Evolutionary conservation across 306 rosid species (phyloP), one percentile per base, ranked within the genome.

Genomic region (Vigna angularis): DNA sequence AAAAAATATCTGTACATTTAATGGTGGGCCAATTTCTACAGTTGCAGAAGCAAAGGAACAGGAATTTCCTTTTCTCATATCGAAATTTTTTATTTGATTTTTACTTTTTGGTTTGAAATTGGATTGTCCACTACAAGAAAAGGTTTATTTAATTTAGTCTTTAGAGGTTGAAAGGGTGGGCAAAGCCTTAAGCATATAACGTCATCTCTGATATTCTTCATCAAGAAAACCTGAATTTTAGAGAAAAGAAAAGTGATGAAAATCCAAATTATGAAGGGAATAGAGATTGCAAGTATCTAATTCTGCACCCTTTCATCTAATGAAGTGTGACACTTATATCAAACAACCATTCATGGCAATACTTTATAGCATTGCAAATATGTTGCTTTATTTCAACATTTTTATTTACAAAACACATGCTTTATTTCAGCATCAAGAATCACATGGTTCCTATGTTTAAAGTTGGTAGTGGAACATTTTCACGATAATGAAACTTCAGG

Each of bases 181-280:
- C 49, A 34, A 50, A 68, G 68, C n/a, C 16, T 63, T 73, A 56
- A 73, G 52, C 58, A 68, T 50, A 68, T 81, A 75, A 62, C 67
- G 34, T 69, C 66, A 68, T 75, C 73, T 38, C 49, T 48, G 63
- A 76, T 64, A 82, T 82, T 82, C 82, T 56, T 72, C 59, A 56
- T 72, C 44, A 72, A 55, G 18, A 76, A 70, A 79, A 47, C 70
- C 75, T 77, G 74, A 82, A 56, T 40, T 22, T 63, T 57, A 64
- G 49, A 49, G 55, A 38, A 82, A n/a, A 48, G 7, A 50, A 44
- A 38, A 28, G 26, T 13, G 30, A 24, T 42, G 18, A 7, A 75
- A 69, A 17, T 55, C 78, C 74, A 70, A 24, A 55, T 64, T 71
- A 61, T 52, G 70, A 32, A 72, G 42, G 66, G 26, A 77, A 65